A percentile compares a stretch with the other conserved stretches of the same genome.
Conservation (phyloP, 306 rosid species). For the Trichosanthes truncata region DNA sequence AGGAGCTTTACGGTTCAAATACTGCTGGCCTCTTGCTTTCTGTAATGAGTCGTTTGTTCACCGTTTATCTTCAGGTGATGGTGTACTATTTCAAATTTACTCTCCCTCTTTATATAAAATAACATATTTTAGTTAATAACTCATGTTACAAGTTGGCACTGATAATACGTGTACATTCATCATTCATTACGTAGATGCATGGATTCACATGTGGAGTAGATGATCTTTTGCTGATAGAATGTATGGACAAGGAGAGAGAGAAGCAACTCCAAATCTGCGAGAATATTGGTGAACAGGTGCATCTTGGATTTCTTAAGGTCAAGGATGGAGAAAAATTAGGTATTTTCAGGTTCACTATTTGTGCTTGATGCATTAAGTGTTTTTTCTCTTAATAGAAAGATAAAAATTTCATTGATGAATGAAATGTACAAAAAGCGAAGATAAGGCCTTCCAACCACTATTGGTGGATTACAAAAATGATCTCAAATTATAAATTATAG, state of each 20-base stretch:
- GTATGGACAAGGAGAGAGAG: constrained; percentile 59
- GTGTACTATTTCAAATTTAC: constrained; percentile 3
- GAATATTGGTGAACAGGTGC: constrained; percentile 72
- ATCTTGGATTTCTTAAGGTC: constrained; percentile 49
- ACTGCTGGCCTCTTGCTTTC: constrained; percentile 80
- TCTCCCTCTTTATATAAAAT: neutral
- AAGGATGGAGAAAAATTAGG: constrained; percentile 46
- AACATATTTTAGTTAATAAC: neutral
- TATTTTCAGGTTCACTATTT: constrained; percentile 18
- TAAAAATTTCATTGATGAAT: neutral
- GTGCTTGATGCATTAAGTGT: neutral
- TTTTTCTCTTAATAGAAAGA: neutral
- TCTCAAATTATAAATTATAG: neutral
- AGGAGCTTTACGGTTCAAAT: constrained; percentile 76
- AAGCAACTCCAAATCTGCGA: constrained; percentile 64
- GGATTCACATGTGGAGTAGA: constrained; percentile 94
- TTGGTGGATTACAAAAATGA: neutral
- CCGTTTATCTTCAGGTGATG: constrained; percentile 71
- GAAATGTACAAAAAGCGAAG: neutral
- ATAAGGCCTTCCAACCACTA: neutral
- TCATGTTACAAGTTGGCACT: neutral
- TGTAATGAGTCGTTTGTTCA: constrained; percentile 74
- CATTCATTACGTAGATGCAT: constrained; percentile 46
- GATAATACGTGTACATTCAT: neutral
- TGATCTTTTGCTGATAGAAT: constrained; percentile 60